Percentiles rank a stretch among this genome's conserved stretches.
These are phyloP conservation scores for Chamaecyparis obtusa DNA, from an alignment of 75 land plant genomes.

Conservation along the genomic window DNA sequence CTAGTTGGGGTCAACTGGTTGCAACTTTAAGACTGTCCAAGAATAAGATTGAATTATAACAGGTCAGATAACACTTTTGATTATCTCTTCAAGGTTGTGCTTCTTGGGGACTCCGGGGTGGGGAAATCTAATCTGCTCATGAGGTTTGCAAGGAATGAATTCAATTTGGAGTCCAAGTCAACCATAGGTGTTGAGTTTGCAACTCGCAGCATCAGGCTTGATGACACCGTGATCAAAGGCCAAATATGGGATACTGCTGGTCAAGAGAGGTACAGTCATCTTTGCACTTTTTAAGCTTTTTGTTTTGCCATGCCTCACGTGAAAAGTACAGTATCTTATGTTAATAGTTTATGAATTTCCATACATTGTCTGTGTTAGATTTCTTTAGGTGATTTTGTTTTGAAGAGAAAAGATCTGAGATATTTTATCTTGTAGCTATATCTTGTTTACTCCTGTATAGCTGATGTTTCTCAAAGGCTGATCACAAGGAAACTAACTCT, in stretches of 20 bases:
- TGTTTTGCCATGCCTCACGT: neutral
- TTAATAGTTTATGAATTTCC: neutral
- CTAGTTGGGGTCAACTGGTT: neutral
- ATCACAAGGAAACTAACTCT: neutral
- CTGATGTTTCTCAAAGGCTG: neutral
- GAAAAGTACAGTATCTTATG: neutral
- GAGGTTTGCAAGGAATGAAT: constrained; percentile 20
- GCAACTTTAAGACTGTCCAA: neutral
- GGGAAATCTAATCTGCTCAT: constrained; percentile 36
- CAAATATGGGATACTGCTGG: constrained; percentile 81
- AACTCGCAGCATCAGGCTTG: constrained; percentile 38
- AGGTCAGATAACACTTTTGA: constrained; percentile 12
- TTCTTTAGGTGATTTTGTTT: neutral
- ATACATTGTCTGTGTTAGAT: neutral
- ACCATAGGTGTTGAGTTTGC: constrained; percentile 47
- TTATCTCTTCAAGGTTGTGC: constrained; percentile 37
- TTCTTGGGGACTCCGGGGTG: constrained; percentile 35
- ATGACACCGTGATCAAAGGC: constrained; percentile 30
- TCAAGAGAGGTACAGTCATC: constrained; percentile 46
- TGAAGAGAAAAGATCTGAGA: too few relatives aligned
- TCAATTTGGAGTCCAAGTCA: constrained; percentile 26
- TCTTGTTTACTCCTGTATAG: neutral
- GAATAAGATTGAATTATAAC: neutral
- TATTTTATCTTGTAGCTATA: neutral
- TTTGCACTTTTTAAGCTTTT: neutral